Percentiles rank a stretch among this genome's conserved stretches.
Conservation (phyloP, 768 basidiomycete species). For the Glaciozyma martinii region DNA sequence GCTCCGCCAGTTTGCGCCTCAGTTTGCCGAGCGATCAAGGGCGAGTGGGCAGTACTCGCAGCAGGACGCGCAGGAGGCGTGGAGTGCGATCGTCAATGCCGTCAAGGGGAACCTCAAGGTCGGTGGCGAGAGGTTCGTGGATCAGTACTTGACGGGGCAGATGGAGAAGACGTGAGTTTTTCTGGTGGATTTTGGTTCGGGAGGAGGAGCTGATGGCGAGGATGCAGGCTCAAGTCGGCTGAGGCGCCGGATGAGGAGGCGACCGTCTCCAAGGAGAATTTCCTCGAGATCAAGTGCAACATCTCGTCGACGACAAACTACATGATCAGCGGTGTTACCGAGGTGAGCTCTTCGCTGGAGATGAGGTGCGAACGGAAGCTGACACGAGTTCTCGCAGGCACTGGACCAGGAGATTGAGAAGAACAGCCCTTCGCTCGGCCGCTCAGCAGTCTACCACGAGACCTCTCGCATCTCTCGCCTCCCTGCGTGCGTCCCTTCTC, state of each 20-base stretch:
- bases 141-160: constrained; percentile 70
- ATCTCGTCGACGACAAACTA: constrained; percentile 79
- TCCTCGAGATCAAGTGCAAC: constrained; percentile 86
- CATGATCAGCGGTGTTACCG: constrained; percentile 74
- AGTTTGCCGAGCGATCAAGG: constrained; percentile 63
- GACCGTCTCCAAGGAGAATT: constrained; percentile 56
- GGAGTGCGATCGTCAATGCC: constrained; percentile 61
- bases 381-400: constrained; percentile 47
- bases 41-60: constrained; percentile 58
- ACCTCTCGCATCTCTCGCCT: constrained; percentile 71
- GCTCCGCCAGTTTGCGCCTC: constrained; percentile 70
- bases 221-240: constrained; percentile 60
- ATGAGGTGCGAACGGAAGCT: not conserved
- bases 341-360: constrained; percentile 46
- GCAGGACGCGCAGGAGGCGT: constrained; percentile 92
- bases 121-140: constrained; percentile 50
- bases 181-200: not conserved
- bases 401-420: constrained; percentile 83
- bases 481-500: constrained; percentile 51
- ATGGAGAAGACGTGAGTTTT: constrained; percentile 58
- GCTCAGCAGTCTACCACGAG: constrained; percentile 72
- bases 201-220: not conserved
- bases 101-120: constrained; percentile 52
- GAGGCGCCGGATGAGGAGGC: constrained; percentile 72
- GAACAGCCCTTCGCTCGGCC: constrained; percentile 63